These are phyloP conservation scores for Shiraia bambusicola DNA, from an alignment of 2,329 filamentous ascomycete species.

Conservation along the genomic window DNA sequence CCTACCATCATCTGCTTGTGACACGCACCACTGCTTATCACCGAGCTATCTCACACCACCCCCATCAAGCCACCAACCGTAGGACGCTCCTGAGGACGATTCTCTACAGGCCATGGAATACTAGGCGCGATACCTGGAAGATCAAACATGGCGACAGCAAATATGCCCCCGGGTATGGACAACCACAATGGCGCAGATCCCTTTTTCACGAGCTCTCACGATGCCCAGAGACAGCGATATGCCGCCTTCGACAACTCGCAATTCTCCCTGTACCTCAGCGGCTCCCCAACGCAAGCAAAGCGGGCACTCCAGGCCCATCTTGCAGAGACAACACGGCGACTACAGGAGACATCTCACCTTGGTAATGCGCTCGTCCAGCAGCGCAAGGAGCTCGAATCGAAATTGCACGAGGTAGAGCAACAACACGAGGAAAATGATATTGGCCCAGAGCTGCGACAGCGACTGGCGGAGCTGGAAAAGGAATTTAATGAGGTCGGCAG, in stretches of 20 bases:
- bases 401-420: conserved; percentile 80
- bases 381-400: conserved; percentile 77
- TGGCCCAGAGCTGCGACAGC: conserved; percentile 76
- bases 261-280: conserved; percentile 72
- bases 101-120: conserved; percentile 30
- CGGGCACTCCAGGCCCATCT: conserved; percentile 88
- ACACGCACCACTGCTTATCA: not conserved
- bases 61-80: conserved; percentile 4
- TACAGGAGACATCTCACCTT: conserved; percentile 87
- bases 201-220: conserved; percentile 44
- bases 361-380: conserved; percentile 87
- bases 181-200: conserved; percentile 47
- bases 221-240: conserved; percentile 64
- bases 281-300: conserved; percentile 84
- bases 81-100: not conserved
- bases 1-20: not conserved
- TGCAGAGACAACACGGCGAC: conserved; percentile 84
- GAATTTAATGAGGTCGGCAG: conserved; percentile 93
- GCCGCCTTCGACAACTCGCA: conserved; percentile 80
- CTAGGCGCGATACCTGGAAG: conserved; percentile 16
- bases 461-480: conserved; percentile 82
- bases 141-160: conserved; percentile 47
- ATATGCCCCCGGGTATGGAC: conserved; percentile 45
- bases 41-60: conserved; percentile 1
- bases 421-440: conserved; percentile 71